phyloP scores from a whole-genome alignment of 2,329 filamentous ascomycete genomes.

The Aspergillus costaricaensis region DNA sequence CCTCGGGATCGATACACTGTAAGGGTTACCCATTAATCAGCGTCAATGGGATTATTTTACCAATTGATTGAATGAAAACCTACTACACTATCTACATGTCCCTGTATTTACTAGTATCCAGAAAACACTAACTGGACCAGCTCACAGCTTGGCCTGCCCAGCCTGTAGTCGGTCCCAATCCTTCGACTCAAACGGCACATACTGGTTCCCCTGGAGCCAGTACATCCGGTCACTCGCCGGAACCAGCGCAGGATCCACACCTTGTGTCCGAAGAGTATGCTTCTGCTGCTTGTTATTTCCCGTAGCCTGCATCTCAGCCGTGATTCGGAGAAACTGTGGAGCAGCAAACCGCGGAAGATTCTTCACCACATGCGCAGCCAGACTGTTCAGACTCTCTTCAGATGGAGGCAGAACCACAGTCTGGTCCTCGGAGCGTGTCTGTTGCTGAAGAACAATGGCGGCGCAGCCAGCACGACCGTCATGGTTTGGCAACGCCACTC shows the following conservation, averaged over 20 bases:
- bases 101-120: not conserved
- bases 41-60: too few relatives aligned
- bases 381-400: constrained; percentile 54
- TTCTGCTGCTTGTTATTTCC: constrained; percentile 93
- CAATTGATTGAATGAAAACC: too few relatives aligned
- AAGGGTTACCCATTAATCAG: too few relatives aligned
- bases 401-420: constrained; percentile 32
- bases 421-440: constrained; percentile 27
- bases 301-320: constrained; percentile 65
- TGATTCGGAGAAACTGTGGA: constrained; percentile 74
- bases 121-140: not conserved
- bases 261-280: constrained; percentile 67
- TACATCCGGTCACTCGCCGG: constrained; percentile 54
- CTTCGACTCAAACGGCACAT: constrained; percentile 64
- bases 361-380: constrained; percentile 61
- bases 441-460: constrained; percentile 62
- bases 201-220: constrained; percentile 68
- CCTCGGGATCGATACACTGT: too few relatives aligned
- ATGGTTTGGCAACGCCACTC: constrained; percentile 74
- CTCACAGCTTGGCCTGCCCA: constrained; percentile 69
- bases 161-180: constrained; percentile 71
- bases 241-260: constrained; percentile 63
- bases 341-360: constrained; percentile 72
- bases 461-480: constrained; percentile 84
- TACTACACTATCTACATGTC: too few relatives aligned